Base-by-base conservation (phyloP, 805 yeast species). In the Lipomyces spencermartinsiae region DNA sequence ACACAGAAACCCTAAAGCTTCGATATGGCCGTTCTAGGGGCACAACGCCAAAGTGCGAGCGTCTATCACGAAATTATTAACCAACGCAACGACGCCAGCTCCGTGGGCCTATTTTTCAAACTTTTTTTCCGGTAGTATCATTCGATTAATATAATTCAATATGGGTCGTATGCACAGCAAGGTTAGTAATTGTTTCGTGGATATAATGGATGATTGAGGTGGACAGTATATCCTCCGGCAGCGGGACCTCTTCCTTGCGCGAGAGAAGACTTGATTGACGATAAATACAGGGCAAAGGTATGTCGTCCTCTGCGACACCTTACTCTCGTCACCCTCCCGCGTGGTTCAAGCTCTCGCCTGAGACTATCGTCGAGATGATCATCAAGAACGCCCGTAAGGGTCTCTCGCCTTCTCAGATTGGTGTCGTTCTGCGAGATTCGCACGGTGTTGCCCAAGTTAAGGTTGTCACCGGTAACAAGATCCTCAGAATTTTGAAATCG, bases 111-210 rank as follows among this genome's bases (percentile, higher is more conserved):
- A 25, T 2, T 25, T 10, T 35, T 56, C 61, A 12, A 33, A 35
- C n/a, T 19, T 25, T 39, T 22, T 14, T 10, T 46, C 35, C 16
- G 14, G n/a, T 46, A 35, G 55, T 22, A 62, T 43, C 49, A 43
- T 43, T 16, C 8, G 22, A 3, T 19, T 43, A 43, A 19, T 58
- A 82, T 80, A 88, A 91, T 51, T 63, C 74, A 72, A 87, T 83
- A 94, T 94, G 99, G 99, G 97, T 93, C 97, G 99, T 87, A 89
- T 94, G 93, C 98, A 94, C 92, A 91, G 97, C 86, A 86, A 91
- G 54, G 84, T 69, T 39, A 25, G 72, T 67, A 16, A n/a, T 35
- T 43, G 34, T 55, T 56, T 2, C 5, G 16, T n/a, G n/a, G 60
- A 25, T 2, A n/a, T 43, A 5, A 37, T 43, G 22, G 49, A 43